phyloP scores from a whole-genome alignment of 345 rosid species.

The Pugionium cornutum region DNA sequence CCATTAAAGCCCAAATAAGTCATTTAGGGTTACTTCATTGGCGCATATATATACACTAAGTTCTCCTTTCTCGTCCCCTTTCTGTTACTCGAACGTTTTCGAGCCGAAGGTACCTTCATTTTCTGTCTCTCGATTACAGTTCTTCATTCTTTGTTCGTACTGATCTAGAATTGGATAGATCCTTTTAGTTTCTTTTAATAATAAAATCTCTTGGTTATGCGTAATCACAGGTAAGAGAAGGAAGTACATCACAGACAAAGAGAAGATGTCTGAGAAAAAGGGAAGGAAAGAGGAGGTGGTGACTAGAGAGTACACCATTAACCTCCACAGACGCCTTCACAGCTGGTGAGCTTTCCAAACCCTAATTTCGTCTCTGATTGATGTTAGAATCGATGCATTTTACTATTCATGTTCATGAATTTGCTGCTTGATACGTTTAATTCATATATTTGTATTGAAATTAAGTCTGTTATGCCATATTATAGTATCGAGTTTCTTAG shows the following conservation, averaged over 20 bases:
- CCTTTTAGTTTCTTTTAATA: not conserved
- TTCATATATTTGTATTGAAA: not conserved
- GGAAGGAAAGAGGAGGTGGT: slow-evolving; percentile 69
- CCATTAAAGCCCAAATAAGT: slow-evolving; percentile 17
- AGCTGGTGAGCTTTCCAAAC: slow-evolving; percentile 47
- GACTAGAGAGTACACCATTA: slow-evolving; percentile 67
- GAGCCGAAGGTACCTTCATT: slow-evolving; percentile 22
- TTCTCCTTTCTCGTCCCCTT: slow-evolving; percentile 9
- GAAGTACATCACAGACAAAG: slow-evolving; percentile 18
- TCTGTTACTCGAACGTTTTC: slow-evolving; percentile 31
- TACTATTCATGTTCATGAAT: not conserved
- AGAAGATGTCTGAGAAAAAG: slow-evolving; percentile 56
- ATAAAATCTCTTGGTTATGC: not conserved
- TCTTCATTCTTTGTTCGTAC: not conserved
- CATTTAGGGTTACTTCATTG: slow-evolving; percentile 32
- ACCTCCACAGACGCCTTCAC: slow-evolving; percentile 70
- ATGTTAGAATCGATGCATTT: not conserved
- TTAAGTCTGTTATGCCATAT: not conserved
- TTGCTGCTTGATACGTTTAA: not conserved
- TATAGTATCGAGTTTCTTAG: not conserved
- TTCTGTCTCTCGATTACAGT: not conserved
- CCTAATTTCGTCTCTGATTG: not conserved
- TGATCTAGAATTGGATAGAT: not conserved
- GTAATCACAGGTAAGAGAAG: slow-evolving; percentile 29
- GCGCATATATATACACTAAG: slow-evolving; percentile 23